Evolutionary conservation across 1,139 yeast species (phyloP).

Genomic region (Geotrichum siamense): DNA sequence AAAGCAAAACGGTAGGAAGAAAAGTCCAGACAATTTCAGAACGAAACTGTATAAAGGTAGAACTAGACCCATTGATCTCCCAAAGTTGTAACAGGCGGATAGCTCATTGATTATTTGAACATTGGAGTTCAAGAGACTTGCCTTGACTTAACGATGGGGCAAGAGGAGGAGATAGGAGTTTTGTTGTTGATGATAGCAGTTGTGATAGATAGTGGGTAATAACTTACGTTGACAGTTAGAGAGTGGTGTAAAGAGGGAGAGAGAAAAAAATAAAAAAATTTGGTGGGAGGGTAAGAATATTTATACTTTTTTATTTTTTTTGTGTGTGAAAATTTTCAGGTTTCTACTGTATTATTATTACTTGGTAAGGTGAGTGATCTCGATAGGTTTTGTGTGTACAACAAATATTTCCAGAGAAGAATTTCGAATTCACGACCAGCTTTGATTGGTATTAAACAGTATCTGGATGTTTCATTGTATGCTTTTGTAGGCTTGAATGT

Average conservation of each 20-base stretch:
- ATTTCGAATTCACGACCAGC: conserved; percentile 10
- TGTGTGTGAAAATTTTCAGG: conserved; percentile 2
- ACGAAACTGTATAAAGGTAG: conserved; percentile 1
- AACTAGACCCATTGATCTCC: not conserved
- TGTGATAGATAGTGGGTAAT: not conserved
- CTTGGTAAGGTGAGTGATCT: not conserved
- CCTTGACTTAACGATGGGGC: conserved; percentile 6
- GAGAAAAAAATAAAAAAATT: not conserved
- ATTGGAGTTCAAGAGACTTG: not conserved
- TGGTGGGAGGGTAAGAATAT: not conserved
- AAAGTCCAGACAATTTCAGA: not conserved
- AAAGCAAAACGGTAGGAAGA: not conserved
- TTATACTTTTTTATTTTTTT: conserved; percentile 1
- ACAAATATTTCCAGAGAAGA: conserved; percentile 9
- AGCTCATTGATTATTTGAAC: conserved; percentile 2
- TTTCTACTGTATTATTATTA: no score
- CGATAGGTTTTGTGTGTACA: not conserved
- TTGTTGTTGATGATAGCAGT: not conserved
- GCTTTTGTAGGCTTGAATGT: not conserved
- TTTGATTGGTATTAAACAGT: conserved; percentile 5
- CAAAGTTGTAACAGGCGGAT: conserved; percentile 5
- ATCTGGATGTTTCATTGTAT: not conserved
- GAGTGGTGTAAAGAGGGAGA: not conserved
- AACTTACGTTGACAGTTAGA: not conserved
- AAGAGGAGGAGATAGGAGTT: not conserved